phyloP scores from a whole-genome alignment of 164 flowering plant species.

The Echeveria elegans region DNA sequence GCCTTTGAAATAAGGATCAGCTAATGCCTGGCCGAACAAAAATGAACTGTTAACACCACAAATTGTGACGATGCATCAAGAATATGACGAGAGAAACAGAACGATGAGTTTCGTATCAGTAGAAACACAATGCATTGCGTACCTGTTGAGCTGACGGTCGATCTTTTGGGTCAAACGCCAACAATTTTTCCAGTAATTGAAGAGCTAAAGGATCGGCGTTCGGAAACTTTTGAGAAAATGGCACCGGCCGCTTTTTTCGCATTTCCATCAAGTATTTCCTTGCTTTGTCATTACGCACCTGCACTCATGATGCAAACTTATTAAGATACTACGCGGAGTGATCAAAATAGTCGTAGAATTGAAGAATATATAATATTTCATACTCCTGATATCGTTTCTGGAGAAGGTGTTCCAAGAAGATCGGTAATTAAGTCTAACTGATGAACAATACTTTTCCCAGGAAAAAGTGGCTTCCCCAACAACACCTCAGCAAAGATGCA shows the following conservation, averaged over 20 bases:
- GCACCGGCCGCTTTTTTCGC: conserved; percentile 44
- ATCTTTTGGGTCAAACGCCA: conserved; percentile 62
- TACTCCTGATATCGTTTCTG: conserved; percentile 51
- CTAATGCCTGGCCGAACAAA: conserved; percentile 34
- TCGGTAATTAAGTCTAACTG: conserved; percentile 68
- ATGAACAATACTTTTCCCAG: conserved; percentile 70
- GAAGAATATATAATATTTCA: conserved; percentile 4
- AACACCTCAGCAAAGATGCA: conserved; percentile 72
- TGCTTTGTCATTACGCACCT: conserved; percentile 71
- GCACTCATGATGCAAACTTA: not conserved
- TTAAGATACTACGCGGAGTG: not conserved
- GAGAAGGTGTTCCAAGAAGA: conserved; percentile 57
- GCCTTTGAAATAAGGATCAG: conserved; percentile 64
- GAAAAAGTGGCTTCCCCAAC: conserved; percentile 67
- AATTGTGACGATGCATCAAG: not conserved
- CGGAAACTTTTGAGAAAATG: conserved; percentile 46
- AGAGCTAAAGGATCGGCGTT: conserved; percentile 52
- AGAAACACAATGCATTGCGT: not conserved
- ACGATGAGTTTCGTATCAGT: not conserved
- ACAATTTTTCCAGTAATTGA: conserved; percentile 32
- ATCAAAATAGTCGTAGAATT: not conserved
- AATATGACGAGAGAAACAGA: not conserved
- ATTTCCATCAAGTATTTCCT: conserved; percentile 52
- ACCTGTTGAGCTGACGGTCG: conserved; percentile 62
- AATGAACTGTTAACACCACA: not conserved